A percentile compares a stretch with the other conserved stretches of the same genome.
Evolutionary conservation across 345 rosid genomes (phyloP).

Genomic region (Corchorus olitorius): DNA sequence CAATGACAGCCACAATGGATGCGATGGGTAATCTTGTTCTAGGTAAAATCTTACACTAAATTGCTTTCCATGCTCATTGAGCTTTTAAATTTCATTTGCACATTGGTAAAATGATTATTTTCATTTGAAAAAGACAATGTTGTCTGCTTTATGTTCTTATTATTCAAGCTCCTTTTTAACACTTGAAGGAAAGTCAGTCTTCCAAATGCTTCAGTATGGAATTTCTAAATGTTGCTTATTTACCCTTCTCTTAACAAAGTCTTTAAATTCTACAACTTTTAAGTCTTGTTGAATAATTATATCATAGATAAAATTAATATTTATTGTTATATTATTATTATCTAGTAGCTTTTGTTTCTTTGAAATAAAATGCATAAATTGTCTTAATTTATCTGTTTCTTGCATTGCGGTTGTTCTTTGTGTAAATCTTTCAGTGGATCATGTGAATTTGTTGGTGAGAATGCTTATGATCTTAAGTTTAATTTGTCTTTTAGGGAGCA

Average conservation of each 20-base stretch:
- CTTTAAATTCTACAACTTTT: background rate
- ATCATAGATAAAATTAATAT: background rate
- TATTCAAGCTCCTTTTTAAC: background rate
- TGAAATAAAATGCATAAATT: background rate
- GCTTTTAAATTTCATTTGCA: background rate
- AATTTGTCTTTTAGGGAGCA: slow-evolving; percentile 61
- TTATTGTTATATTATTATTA: background rate
- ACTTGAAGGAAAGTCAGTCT: background rate
- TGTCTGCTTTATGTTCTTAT: slow-evolving; percentile 2
- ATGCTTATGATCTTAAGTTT: slow-evolving; percentile 13
- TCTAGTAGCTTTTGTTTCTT: background rate
- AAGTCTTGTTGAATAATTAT: background rate
- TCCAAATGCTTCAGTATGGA: background rate
- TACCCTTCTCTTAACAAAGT: background rate
- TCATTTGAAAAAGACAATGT: background rate
- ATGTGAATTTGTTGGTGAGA: background rate
- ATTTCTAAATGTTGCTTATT: background rate
- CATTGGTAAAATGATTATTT: background rate
- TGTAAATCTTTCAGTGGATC: background rate
- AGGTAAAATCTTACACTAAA: slow-evolving; percentile 42
- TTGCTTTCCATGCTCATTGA: background rate
- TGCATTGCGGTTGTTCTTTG: background rate
- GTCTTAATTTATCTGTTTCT: background rate
- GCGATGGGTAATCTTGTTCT: slow-evolving; percentile 70
- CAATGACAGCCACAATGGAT: slow-evolving; percentile 92